Evolutionary conservation across 2,329 filamentous ascomycete genomes (phyloP).

Genomic region (Fusarium bactridioides): DNA sequence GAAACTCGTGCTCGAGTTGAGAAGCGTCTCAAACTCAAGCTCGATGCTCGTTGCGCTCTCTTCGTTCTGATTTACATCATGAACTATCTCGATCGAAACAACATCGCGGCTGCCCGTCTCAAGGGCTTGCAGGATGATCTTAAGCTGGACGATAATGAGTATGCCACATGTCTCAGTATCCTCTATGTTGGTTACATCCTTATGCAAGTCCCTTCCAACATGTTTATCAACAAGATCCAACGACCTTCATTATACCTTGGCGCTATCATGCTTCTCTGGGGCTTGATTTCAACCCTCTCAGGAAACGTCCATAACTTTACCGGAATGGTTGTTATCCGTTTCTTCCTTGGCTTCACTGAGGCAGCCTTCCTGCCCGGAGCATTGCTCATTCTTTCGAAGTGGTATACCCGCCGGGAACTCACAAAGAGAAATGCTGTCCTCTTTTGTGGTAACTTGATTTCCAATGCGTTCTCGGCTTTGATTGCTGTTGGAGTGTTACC

Average conservation of each 20-base stretch:
- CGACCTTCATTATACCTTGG: constrained; percentile 61
- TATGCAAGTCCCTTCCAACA: constrained; percentile 69
- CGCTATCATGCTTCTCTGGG: constrained; percentile 65
- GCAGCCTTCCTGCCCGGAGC: constrained; percentile 72
- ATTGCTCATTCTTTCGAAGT: constrained; percentile 69
- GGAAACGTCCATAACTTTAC: constrained; percentile 61
- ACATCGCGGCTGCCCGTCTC: constrained; percentile 72
- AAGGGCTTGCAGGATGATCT: constrained; percentile 71
- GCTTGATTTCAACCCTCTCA: constrained; percentile 65
- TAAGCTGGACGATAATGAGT: constrained; percentile 62
- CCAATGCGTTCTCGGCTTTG: constrained; percentile 66
- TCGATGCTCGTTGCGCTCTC: constrained; percentile 73
- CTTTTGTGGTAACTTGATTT: constrained; percentile 67
- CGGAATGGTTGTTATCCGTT: constrained; percentile 63
- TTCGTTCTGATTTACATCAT: constrained; percentile 78
- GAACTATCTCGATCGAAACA: constrained; percentile 75
- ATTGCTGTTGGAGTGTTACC: constrained; percentile 65
- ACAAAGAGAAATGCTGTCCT: constrained; percentile 63
- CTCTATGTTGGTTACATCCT: constrained; percentile 72
- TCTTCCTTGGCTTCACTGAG: constrained; percentile 69
- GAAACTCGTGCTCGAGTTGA: constrained; percentile 56
- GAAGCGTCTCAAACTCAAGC: constrained; percentile 71
- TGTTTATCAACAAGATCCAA: constrained; percentile 62
- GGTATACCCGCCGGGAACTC: constrained; percentile 70
- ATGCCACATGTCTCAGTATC: constrained; percentile 70